Base-by-base conservation (phyloP, 31 red algal species). In the Pterothamnion heteromorphum region DNA sequence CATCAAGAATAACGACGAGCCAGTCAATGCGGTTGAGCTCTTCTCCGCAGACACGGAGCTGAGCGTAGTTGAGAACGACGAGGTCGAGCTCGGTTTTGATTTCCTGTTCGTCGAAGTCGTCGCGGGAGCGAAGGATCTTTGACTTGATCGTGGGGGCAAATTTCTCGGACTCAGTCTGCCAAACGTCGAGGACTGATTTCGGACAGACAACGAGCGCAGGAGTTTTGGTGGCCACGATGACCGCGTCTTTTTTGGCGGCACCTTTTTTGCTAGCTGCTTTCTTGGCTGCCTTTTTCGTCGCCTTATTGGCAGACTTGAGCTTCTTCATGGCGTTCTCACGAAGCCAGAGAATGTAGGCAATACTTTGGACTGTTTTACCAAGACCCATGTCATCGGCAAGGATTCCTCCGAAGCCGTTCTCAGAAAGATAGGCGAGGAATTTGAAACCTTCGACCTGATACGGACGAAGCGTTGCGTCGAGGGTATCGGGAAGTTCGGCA, bases 311-410 rank as follows among this genome's bases (percentile, higher is more conserved):
- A n/a, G n/a, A n/a, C n/a, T n/a, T n/a, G n/a, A n/a, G n/a, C n/a
- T n/a, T n/a, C n/a, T n/a, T n/a, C n/a, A n/a, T n/a, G 82, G 96
- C 96, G 64, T 93, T 93, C 43, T 97, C 98, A 1, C 94, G 93
- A 31, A 99, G 91, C 80, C 97, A 97, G 1, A 95, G 95, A 3
- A 99, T 71, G 88, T 97, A 96, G 22, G 98, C 94, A 64, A 99
- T 99, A 0, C 95, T 96, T 82, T 99, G 98, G 30, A 99, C 43
- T 0, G 98, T 99, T 92, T 99, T 99, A 43, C 98, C 98, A 0
- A 99, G 91, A 24, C 98, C 98, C 98, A 99, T 99, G 92, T 99
- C 98, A 87, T 99, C 98, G 4, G 98, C 98, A 30, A 99, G 92
- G 90, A 99, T 99, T 20, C 98, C 98, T 87, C 97, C 97, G 91